Evolutionary conservation across 768 basidiomycete genomes (phyloP).

Genomic region (Auriscalpium microsporum): DNA sequence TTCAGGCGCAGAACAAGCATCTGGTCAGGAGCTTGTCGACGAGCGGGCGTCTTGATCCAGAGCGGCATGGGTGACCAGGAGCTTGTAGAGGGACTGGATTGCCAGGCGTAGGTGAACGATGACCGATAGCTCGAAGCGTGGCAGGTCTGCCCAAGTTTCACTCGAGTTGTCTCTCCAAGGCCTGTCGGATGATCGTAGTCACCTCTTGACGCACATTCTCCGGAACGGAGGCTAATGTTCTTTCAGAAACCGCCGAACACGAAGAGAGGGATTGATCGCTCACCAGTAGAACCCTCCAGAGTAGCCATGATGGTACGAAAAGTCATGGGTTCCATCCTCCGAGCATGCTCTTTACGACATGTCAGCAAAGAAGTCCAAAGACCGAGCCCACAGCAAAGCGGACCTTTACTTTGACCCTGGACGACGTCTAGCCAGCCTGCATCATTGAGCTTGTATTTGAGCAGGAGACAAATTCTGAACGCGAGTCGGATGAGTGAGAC

Average conservation of each 20-base stretch:
- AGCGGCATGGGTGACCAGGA: too few species aligned
- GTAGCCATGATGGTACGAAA: conserved; percentile 8
- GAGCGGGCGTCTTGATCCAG: too few species aligned
- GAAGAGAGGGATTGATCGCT: background rate
- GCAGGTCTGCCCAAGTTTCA: background rate
- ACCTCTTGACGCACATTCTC: conserved; percentile 7
- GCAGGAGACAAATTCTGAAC: conserved; percentile 8
- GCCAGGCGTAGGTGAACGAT: too few species aligned
- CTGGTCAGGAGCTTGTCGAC: too few species aligned
- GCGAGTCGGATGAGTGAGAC: background rate
- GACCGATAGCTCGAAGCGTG: too few species aligned
- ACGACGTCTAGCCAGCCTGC: conserved; percentile 11
- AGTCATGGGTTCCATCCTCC: conserved; percentile 2
- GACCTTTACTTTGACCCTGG: conserved; percentile 9
- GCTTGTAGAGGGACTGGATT: too few species aligned
- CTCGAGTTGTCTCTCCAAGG: conserved; percentile 1
- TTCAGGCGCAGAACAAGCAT: too few species aligned
- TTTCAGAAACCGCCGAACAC: background rate
- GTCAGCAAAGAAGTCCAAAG: background rate
- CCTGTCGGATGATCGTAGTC: conserved; percentile 1
- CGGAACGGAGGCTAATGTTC: background rate
- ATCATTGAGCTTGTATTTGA: conserved; percentile 13
- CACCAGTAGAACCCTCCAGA: conserved; percentile 3
- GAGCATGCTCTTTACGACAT: conserved; percentile 2
- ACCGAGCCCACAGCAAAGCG: background rate